These are phyloP conservation scores for Cladosporium sp. DNA, from an alignment of 2,329 filamentous ascomycete genomes.

Conservation along the genomic window DNA sequence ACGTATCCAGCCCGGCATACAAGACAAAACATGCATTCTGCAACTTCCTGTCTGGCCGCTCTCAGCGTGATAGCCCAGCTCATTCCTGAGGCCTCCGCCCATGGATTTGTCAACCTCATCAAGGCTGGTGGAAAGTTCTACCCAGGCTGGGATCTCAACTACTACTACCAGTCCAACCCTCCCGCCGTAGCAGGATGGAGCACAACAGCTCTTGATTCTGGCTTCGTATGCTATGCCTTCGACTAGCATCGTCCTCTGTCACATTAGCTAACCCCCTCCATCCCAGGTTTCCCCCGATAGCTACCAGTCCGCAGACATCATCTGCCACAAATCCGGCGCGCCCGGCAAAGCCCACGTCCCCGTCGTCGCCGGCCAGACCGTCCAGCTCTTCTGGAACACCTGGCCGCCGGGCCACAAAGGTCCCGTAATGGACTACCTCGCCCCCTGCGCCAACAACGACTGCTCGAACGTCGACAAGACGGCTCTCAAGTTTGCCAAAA, in stretches of 20 bases:
- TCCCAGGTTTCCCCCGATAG: conserved; percentile 33
- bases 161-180: conserved; percentile 11
- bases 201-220: conserved; percentile 11
- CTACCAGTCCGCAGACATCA: conserved; percentile 28
- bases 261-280: neutral
- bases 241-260: neutral
- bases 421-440: conserved; percentile 62
- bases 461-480: conserved; percentile 53
- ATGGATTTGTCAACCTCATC: conserved; percentile 40
- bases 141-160: conserved; percentile 25
- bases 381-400: conserved; percentile 50
- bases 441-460: conserved; percentile 54
- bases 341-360: conserved; percentile 30
- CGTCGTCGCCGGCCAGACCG: conserved; percentile 31
- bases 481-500: conserved; percentile 60
- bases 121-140: conserved; percentile 44
- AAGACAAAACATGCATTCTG: neutral
- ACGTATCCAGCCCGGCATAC: no score
- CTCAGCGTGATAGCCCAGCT: neutral
- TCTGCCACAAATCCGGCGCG: conserved; percentile 34
- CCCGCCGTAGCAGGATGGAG: conserved; percentile 8
- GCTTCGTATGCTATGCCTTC: neutral
- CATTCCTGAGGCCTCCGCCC: conserved; percentile 35
- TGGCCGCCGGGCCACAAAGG: conserved; percentile 64
- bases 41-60: neutral